phyloP scores from a whole-genome alignment of 2,329 filamentous ascomycete genomes.

The Pseudopithomyces maydicus region DNA sequence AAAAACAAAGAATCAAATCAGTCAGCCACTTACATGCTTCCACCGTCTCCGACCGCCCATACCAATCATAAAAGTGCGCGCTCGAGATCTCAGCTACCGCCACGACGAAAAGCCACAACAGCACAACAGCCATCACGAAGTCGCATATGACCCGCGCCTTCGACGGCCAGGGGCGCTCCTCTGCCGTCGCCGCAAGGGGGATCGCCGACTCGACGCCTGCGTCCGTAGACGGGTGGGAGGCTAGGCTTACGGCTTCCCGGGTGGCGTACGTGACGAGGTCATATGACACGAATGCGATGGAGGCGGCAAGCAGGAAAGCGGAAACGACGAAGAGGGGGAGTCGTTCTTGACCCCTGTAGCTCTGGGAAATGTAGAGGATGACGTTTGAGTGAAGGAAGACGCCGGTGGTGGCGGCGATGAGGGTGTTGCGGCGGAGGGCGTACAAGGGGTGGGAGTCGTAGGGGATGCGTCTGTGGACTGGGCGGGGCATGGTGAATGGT shows the following conservation, averaged over 20 bases:
- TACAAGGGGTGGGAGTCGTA: conserved; percentile 18
- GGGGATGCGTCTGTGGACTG: conserved; percentile 6
- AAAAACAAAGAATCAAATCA: not conserved
- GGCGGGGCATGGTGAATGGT: not conserved
- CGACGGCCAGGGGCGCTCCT: conserved; percentile 12
- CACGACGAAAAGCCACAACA: conserved; percentile 17
- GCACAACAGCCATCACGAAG: conserved; percentile 10
- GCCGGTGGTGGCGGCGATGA: conserved; percentile 7
- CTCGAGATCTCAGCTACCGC: conserved; percentile 1
- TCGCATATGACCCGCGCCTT: conserved; percentile 12
- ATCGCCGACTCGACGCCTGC: not conserved
- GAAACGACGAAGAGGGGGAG: conserved; percentile 10
- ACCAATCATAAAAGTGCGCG: not conserved
- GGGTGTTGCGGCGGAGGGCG: conserved; percentile 6
- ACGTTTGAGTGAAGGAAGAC: conserved; percentile 10
- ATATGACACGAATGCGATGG: conserved; percentile 5
- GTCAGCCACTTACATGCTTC: conserved; percentile 8
- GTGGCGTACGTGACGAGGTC: conserved; percentile 12
- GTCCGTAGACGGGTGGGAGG: not conserved
- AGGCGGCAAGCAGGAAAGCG: conserved; percentile 3
- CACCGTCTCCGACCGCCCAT: conserved; percentile 7
- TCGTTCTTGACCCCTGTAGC: not conserved
- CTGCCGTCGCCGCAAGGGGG: not conserved
- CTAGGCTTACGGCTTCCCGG: not conserved
- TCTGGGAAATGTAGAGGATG: not conserved